Evolutionary conservation across 345 rosid genomes (phyloP).

Genomic region (Leavenworthia alabamica): DNA sequence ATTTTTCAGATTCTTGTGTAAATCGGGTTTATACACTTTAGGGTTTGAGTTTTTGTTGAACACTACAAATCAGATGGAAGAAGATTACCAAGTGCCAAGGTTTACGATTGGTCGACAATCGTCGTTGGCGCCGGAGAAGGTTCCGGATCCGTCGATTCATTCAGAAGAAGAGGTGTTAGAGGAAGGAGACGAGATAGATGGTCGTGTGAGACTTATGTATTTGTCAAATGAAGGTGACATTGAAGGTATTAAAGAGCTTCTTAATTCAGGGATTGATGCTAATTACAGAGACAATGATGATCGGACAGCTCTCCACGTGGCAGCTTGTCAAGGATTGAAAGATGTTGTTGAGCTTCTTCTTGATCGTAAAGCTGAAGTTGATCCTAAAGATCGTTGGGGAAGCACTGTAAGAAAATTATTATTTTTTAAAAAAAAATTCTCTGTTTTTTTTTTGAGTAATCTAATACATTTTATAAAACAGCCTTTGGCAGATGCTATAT

Average conservation of each 20-base stretch:
- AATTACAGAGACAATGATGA: slow-evolving; percentile 78
- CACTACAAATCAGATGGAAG: slow-evolving; percentile 43
- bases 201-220: slow-evolving; percentile 66
- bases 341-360: slow-evolving; percentile 61
- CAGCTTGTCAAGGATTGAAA: slow-evolving; percentile 71
- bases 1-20: neutral
- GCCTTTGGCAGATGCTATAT: slow-evolving; percentile 93
- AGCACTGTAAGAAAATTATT: slow-evolving; percentile 62
- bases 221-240: slow-evolving; percentile 62
- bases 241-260: slow-evolving; percentile 60
- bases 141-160: slow-evolving; percentile 35
- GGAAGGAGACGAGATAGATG: slow-evolving; percentile 38
- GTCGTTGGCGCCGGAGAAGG: slow-evolving; percentile 52
- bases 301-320: slow-evolving; percentile 84
- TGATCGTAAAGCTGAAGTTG: slow-evolving; percentile 46
- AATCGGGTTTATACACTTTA: slow-evolving; percentile 3
- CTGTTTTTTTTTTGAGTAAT: no score
- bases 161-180: slow-evolving; percentile 39
- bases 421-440: no score
- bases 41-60: slow-evolving; percentile 4
- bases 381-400: slow-evolving; percentile 83
- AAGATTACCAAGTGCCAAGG: slow-evolving; percentile 39
- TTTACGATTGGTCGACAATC: slow-evolving; percentile 58
- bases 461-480: slow-evolving; percentile 36
- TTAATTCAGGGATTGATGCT: slow-evolving; percentile 59